phyloP scores from a whole-genome alignment of 2,329 filamentous ascomycete genomes.

The Boeremia lycopersici region DNA sequence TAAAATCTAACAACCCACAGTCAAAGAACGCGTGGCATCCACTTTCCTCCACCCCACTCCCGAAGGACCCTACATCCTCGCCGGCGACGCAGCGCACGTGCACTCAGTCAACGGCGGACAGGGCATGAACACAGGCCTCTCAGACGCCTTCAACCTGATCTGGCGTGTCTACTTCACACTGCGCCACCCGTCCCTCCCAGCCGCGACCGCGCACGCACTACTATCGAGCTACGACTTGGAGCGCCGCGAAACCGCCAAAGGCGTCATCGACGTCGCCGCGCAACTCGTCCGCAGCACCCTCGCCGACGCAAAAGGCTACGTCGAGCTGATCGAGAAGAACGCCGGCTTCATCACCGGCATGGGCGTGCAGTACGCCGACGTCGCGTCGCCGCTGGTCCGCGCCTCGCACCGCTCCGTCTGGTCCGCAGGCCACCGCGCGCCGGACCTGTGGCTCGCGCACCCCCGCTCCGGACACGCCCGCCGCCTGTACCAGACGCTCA shows the following conservation, averaged over 20 bases:
- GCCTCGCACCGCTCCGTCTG: slow-evolving; percentile 44
- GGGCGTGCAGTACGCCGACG: slow-evolving; percentile 51
- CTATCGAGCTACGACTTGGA: slow-evolving; percentile 55
- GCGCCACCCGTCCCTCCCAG: not conserved
- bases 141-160: slow-evolving; percentile 25
- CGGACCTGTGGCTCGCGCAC: slow-evolving; percentile 22
- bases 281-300: slow-evolving; percentile 55
- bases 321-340: slow-evolving; percentile 56
- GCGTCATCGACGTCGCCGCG: slow-evolving; percentile 57
- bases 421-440: slow-evolving; percentile 35
- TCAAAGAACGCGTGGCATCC: slow-evolving; percentile 27
- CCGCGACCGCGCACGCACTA: not conserved
- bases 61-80: slow-evolving; percentile 22
- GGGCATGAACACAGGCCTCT: slow-evolving; percentile 29
- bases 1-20: not conserved
- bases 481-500: slow-evolving; percentile 15
- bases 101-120: slow-evolving; percentile 32
- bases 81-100: slow-evolving; percentile 29
- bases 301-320: slow-evolving; percentile 54
- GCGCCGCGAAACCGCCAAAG: slow-evolving; percentile 51
- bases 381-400: slow-evolving; percentile 45
- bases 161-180: slow-evolving; percentile 22
- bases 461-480: not conserved
- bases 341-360: slow-evolving; percentile 58
- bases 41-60: slow-evolving; percentile 21